Evolutionary conservation across 2,329 filamentous ascomycete genomes (phyloP), one percentile per base, ranked within the genome.

Genomic region (Ophiostoma piceae): DNA sequence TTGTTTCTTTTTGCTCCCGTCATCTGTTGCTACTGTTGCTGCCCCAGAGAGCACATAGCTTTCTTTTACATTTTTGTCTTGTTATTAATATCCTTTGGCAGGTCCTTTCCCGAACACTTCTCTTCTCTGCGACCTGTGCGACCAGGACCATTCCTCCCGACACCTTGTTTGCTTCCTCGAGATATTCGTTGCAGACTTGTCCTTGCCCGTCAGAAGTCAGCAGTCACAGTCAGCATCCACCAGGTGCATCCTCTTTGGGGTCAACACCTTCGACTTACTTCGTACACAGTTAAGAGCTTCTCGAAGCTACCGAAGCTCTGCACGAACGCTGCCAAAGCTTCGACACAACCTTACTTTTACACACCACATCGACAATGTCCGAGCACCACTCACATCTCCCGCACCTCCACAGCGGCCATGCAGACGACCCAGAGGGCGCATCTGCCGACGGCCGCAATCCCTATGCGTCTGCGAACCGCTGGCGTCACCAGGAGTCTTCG

Each of bases 401-500:
- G 22, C 51, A 57, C 5, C 69, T 67, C 68, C 66, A 32, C 68
- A 66, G 67, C 65, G 22, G 12, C 35, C 26, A 7, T 9, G 65
- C 14, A 14, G 69, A 67, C 39, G 67, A 64, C 73, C n/a, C 26
- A 22, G 51, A 57, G 62, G 77, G 79, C 77, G 78, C 71, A 74
- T 68, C 72, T 73, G 64, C 77, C 79, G 77, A 78, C 71, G 76
- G 77, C 69, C 78, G 76, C 71, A 87, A 88, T 74, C 85, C 84
- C 2, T 79, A 88, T 75, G 83, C 84, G 51, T 89, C 87, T 9
- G 75, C 82, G 57, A 87, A 80, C 75, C 81, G 80, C 74, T 89
- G 87, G 87, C 84, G 87, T 69, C 87, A 89, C 75, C 85, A 88
- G 76, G 87, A 90, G 76, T 89, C 87, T 0, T 80, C 80, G 14